Evolutionary conservation across 495 filamentous ascomycete species (phyloP), one percentile per base, ranked within the genome.

Genomic region (Podospora pseudocomata): DNA sequence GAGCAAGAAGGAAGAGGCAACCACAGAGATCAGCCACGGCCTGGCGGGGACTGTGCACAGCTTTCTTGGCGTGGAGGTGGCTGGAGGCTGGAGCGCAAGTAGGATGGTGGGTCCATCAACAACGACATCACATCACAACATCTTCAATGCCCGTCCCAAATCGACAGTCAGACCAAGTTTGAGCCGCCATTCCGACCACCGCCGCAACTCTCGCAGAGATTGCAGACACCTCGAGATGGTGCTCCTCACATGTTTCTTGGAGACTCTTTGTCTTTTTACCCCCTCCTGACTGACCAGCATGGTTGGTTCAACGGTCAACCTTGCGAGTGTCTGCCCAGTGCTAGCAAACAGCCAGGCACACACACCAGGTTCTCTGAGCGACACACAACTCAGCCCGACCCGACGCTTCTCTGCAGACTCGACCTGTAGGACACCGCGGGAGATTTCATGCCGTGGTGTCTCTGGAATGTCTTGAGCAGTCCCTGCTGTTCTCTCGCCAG

Each of bases 121-220:
- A 60, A 68, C 64, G 30, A 65, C 68, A 65, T 67, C 64, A 65
- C 68, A 65, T 67, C 60, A 64, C 60, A 34, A 63, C 54, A 56
- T 63, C 44, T 62, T 60, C 18, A 68, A 44, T 62, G 61, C n/a
- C 32, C 53, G 61, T 23, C 32, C 34, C 60, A 71, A 62, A 66
- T 34, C 59, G 67, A 70, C 64, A 39, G 23, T 34, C 63, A 59
- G 69, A 68, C 57, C 71, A 70, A 67, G 54, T 53, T 67, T 49
- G 13, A 54, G 30, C 59, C 62, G n/a, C 62, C 64, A 34, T 64
- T 67, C 60, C 39, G 34, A 68, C 28, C 65, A 55, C 71, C 66
- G 59, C 72, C 53, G 20, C 68, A 70, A 70, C 67, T 49, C 32
- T 66, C 64, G 60, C 16, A 55, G 64, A 62, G 16, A 18, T 67